phyloP scores from a whole-genome alignment of 2,329 filamentous ascomycete species.

The Hypoxylon sp. region DNA sequence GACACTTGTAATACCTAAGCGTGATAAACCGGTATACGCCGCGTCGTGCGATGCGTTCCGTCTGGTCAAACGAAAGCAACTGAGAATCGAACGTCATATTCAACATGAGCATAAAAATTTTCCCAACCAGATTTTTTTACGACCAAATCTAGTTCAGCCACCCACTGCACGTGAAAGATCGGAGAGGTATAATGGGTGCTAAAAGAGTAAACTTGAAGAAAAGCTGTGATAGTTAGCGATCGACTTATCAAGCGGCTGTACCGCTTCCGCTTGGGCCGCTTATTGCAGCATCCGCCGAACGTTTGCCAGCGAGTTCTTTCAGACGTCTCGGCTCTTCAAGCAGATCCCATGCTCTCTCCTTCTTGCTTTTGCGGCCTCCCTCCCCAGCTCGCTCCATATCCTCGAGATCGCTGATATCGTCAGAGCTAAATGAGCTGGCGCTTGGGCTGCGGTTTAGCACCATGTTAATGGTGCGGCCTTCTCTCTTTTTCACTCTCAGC shows the following conservation, averaged over 20 bases:
- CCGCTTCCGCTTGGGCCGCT: conserved; percentile 36
- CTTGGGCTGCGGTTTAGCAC: conserved; percentile 70
- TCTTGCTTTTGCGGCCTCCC: conserved; percentile 62
- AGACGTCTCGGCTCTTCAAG: conserved; percentile 65
- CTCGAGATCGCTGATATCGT: conserved; percentile 67
- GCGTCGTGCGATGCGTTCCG: conserved; percentile 24
- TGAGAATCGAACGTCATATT: conserved; percentile 26
- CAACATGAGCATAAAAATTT: conserved; percentile 13
- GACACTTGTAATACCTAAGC: conserved; percentile 9
- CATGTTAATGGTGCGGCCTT: conserved; percentile 66
- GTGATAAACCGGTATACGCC: conserved; percentile 25
- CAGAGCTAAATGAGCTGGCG: conserved; percentile 65
- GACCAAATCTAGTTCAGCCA: conserved; percentile 16
- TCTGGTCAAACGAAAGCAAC: conserved; percentile 19
- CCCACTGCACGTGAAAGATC: not conserved
- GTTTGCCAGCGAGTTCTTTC: conserved; percentile 53
- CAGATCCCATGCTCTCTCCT: conserved; percentile 66
- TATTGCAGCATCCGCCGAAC: conserved; percentile 9
- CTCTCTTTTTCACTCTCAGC: conserved; percentile 78
- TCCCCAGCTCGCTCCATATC: conserved; percentile 60
- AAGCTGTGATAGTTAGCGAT: not conserved
- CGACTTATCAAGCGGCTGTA: conserved; percentile 21
- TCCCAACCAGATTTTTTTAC: conserved; percentile 11
- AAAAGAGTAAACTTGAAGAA: conserved; percentile 10
- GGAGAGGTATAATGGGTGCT: not conserved